phyloP scores from a whole-genome alignment of 768 basidiomycete genomes.

The Coprinellus micaceus region DNA sequence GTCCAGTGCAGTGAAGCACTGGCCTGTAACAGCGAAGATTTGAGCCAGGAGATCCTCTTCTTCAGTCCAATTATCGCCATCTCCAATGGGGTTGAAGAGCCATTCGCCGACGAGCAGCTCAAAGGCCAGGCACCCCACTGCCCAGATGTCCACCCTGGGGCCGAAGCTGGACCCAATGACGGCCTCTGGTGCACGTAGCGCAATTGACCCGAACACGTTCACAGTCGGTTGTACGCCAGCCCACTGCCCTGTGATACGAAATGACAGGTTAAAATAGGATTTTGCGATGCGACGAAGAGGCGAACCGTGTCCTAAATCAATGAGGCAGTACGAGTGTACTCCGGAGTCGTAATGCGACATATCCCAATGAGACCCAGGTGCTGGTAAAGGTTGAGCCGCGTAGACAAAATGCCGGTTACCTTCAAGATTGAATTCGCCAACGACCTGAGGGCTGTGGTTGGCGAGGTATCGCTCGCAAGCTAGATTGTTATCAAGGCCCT shows the following conservation, averaged over 20 bases:
- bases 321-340: background rate
- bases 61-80: conserved; percentile 15
- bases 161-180: conserved; percentile 19
- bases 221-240: conserved; percentile 17
- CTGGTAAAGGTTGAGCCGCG: background rate
- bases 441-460: background rate
- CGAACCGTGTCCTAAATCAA: conserved; percentile 21
- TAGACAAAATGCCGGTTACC: background rate
- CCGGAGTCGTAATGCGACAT: background rate
- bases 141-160: conserved; percentile 24
- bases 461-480: background rate
- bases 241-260: conserved; percentile 16
- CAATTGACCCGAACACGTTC: conserved; percentile 7
- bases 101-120: conserved; percentile 22
- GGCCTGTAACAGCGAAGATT: conserved; percentile 27
- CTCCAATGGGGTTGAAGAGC: conserved; percentile 19
- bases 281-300: background rate
- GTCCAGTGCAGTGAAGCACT: conserved; percentile 15
- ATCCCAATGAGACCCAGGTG: conserved; percentile 1
- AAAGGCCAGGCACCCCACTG: conserved; percentile 26
- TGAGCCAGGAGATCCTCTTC: conserved; percentile 27
- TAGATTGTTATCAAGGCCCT: background rate
- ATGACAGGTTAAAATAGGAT: background rate
- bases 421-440: background rate
- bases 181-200: conserved; percentile 23